Evolutionary conservation across 768 basidiomycete species (phyloP).

Genomic region (Mycena rebaudengoi): DNA sequence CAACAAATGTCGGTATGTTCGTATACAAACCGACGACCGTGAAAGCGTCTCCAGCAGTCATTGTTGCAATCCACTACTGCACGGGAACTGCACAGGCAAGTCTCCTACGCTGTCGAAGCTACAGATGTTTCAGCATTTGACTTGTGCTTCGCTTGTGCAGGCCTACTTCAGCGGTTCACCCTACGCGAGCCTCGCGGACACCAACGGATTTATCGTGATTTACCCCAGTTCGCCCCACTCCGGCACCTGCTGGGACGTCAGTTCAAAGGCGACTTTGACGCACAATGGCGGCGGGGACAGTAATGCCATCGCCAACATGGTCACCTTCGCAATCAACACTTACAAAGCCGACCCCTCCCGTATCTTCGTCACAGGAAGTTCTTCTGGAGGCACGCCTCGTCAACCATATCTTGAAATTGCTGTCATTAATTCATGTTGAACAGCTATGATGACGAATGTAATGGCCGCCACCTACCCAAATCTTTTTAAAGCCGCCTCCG

Average conservation of each 20-base stretch:
- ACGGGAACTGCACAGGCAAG: constrained; percentile 59
- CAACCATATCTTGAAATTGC: neutral
- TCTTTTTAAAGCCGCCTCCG: constrained; percentile 56
- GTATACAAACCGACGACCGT: constrained; percentile 52
- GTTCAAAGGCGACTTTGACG: constrained; percentile 57
- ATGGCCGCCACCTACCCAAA: constrained; percentile 63
- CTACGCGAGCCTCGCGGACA: constrained; percentile 59
- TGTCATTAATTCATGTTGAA: neutral
- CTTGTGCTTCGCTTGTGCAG: too few relatives aligned
- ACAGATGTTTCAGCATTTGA: too few relatives aligned
- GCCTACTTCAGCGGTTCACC: constrained; percentile 58
- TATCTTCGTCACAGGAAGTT: constrained; percentile 61
- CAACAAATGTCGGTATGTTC: constrained; percentile 59
- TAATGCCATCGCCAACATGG: constrained; percentile 55
- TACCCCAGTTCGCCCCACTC: constrained; percentile 55
- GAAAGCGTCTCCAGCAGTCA: constrained; percentile 49
- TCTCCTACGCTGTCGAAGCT: too few relatives aligned
- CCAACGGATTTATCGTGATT: constrained; percentile 59
- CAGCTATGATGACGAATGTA: constrained; percentile 68
- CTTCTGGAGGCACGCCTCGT: constrained; percentile 56
- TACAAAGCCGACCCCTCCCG: constrained; percentile 54
- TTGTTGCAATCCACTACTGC: constrained; percentile 65
- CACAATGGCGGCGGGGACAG: constrained; percentile 67
- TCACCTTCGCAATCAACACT: constrained; percentile 56
- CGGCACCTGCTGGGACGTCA: constrained; percentile 64